Percentiles rank a stretch among this genome's conserved stretches.
These are phyloP conservation scores for Dichotomocladium elegans DNA, from an alignment of 371 early-diverging fungal genomes.

Conservation along the genomic window DNA sequence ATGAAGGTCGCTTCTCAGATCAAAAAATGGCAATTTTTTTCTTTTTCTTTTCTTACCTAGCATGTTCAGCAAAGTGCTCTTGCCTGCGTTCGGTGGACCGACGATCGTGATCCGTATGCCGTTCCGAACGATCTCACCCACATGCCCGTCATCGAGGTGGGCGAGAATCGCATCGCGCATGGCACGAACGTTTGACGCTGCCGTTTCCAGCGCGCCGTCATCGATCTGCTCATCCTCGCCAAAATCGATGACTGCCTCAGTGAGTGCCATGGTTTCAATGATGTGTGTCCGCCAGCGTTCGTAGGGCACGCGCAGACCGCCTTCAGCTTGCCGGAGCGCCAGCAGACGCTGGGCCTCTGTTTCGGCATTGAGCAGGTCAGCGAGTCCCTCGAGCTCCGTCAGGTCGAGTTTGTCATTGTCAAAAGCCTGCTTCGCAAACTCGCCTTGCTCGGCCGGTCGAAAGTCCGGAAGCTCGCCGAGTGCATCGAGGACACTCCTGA, in stretches of 20 bases:
- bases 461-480: conserved; percentile 42
- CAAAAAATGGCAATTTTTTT: not conserved
- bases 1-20: not conserved
- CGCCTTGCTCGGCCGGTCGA: conserved; percentile 76
- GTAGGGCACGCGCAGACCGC: conserved; percentile 59
- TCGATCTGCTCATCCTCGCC: conserved; percentile 83
- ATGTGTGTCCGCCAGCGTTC: conserved; percentile 63
- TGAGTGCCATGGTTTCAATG: conserved; percentile 59
- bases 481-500: conserved; percentile 56
- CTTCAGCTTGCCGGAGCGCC: conserved; percentile 73
- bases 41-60: conserved; percentile 38
- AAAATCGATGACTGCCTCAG: conserved; percentile 83
- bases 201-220: conserved; percentile 53
- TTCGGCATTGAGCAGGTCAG: conserved; percentile 80
- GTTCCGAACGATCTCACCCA: conserved; percentile 71
- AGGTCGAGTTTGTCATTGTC: conserved; percentile 77
- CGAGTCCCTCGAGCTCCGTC: conserved; percentile 76
- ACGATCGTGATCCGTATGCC: conserved; percentile 74
- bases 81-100: conserved; percentile 84
- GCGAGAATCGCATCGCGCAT: conserved; percentile 30
- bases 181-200: conserved; percentile 7
- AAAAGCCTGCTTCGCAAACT: conserved; percentile 74
- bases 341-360: conserved; percentile 72
- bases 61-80: conserved; percentile 72
- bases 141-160: conserved; percentile 63